A percentile compares a stretch with the other conserved stretches of the same genome.
Evolutionary conservation across 2,329 filamentous ascomycete genomes (phyloP).

Genomic region (Colletotrichum sp.): DNA sequence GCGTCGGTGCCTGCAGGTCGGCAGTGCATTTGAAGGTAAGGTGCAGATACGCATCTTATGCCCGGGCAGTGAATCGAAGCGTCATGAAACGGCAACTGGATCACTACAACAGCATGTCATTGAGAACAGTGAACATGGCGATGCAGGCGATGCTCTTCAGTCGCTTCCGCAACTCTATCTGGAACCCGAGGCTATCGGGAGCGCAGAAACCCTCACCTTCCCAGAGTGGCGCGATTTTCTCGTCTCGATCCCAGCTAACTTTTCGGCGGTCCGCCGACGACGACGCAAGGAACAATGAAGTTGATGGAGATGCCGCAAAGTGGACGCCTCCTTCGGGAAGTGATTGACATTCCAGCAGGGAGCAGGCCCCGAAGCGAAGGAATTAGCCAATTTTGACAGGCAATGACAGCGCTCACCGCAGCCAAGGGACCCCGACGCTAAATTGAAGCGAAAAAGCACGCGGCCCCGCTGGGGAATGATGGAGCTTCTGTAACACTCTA

Average conservation of each 20-base stretch:
- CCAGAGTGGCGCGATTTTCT: slow-evolving; percentile 1
- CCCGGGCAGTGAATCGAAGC: not conserved
- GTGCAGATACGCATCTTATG: not conserved
- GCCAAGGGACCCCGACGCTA: not conserved
- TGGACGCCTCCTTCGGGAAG: not conserved
- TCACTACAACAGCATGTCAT: not conserved
- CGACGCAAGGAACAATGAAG: not conserved
- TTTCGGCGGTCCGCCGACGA: not conserved
- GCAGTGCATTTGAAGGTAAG: fast-evolving
- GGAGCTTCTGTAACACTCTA: not conserved
- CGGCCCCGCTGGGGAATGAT: not conserved
- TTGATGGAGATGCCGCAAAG: slow-evolving; percentile 2
- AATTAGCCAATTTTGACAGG: slow-evolving; percentile 1
- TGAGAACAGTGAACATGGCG: not conserved
- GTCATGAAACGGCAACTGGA: not conserved
- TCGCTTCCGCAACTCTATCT: not conserved
- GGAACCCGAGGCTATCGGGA: not conserved
- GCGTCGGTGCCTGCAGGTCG: not conserved
- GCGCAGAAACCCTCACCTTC: not conserved
- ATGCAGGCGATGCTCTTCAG: not conserved
- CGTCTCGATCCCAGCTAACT: not conserved
- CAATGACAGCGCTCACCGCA: not conserved
- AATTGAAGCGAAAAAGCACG: not conserved
- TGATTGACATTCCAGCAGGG: not conserved
- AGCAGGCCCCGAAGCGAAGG: not conserved